Evolutionary conservation across 108 stramenopile genomes (phyloP).

Genomic region (Cyclostephanos tholiformis): DNA sequence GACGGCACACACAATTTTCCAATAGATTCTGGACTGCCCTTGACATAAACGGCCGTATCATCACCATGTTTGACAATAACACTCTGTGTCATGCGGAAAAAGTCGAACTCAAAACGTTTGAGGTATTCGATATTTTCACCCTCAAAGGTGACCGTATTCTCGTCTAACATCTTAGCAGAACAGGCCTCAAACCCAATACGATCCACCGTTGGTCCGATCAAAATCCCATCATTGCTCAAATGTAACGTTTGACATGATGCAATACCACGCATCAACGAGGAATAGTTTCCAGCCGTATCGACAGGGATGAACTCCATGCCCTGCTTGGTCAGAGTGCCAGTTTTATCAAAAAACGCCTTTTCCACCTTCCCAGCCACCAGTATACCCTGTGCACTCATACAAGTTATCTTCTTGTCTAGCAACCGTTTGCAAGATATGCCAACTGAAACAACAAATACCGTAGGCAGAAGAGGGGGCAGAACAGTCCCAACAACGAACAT

Average conservation of each 20-base stretch:
- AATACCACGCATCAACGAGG: conserved; percentile 49
- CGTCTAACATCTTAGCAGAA: conserved; percentile 24
- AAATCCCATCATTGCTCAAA: conserved; percentile 24
- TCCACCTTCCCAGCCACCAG: too few relatives aligned
- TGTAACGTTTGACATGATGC: conserved; percentile 61
- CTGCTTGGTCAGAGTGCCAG: conserved; percentile 74
- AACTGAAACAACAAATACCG: conserved; percentile 61
- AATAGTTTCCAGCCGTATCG: not conserved
- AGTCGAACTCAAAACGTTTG: conserved; percentile 69
- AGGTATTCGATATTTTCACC: conserved; percentile 44
- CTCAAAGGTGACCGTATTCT: conserved; percentile 29
- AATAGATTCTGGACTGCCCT: conserved; percentile 61
- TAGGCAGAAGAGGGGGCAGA: conserved; percentile 65
- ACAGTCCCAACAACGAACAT: conserved; percentile 52
- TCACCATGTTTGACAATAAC: conserved; percentile 52
- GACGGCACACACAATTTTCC: conserved; percentile 43
- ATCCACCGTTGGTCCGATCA: conserved; percentile 70
- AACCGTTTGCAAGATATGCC: conserved; percentile 67
- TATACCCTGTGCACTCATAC: conserved; percentile 68
- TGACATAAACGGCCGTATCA: conserved; percentile 52
- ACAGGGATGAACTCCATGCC: conserved; percentile 53
- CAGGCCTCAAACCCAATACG: too few relatives aligned
- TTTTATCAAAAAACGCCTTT: conserved; percentile 85
- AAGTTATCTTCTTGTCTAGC: conserved; percentile 57
- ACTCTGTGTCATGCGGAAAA: conserved; percentile 68